Evolutionary conservation across 192 early-diverging fungal species (phyloP).

Genomic region (Coemansia sp.): DNA sequence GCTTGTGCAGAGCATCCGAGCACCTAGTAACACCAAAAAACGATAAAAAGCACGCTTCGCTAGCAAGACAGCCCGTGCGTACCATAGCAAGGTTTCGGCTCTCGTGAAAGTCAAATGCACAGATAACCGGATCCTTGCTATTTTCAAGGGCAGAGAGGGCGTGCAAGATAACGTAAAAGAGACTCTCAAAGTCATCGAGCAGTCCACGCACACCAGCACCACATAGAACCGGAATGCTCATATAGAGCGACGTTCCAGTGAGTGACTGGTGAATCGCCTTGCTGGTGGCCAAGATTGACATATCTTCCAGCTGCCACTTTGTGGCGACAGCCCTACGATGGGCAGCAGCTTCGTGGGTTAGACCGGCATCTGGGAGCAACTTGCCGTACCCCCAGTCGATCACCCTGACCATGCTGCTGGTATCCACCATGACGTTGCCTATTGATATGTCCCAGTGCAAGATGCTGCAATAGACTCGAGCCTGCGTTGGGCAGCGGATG

Average conservation of each 20-base stretch:
- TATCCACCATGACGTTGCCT: conserved; percentile 10
- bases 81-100: not conserved
- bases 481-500: not conserved
- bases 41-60: not conserved
- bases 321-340: not conserved
- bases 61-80: not conserved
- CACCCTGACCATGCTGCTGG: not conserved
- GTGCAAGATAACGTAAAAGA: conserved; percentile 8
- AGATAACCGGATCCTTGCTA: not conserved
- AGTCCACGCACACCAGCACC: not conserved
- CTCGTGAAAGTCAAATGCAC: not conserved
- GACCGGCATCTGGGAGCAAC: not conserved
- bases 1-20: not conserved
- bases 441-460: conserved; percentile 25
- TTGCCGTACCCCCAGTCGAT: conserved; percentile 27
- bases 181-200: conserved; percentile 19
- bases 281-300: not conserved
- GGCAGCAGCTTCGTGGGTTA: not conserved
- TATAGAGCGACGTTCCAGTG: conserved; percentile 1
- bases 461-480: not conserved
- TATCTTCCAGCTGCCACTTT: not conserved
- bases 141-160: not conserved
- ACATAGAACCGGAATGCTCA: conserved; percentile 8
- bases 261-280: not conserved
- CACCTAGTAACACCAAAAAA: not conserved